phyloP scores from a whole-genome alignment of 306 rosid genomes.

The Acacia acuminata region DNA sequence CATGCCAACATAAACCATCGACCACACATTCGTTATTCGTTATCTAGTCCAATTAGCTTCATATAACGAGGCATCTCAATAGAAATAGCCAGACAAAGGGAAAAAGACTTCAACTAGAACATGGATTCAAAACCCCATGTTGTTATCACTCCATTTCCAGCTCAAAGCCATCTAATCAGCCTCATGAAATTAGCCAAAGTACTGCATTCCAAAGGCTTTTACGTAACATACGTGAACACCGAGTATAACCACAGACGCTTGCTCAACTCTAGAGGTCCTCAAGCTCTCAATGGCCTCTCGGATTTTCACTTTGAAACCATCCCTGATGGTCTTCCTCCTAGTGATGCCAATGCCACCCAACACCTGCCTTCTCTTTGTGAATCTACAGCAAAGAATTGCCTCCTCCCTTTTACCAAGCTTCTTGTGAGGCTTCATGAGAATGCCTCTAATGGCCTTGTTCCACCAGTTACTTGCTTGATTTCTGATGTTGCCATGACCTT shows the following conservation, averaged over 20 bases:
- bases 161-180: background rate
- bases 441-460: background rate
- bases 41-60: background rate
- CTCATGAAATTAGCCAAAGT: background rate
- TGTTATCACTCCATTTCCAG: background rate
- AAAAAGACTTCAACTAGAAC: background rate
- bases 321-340: constrained; percentile 8
- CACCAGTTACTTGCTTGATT: background rate
- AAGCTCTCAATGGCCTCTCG: background rate
- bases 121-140: background rate
- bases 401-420: background rate
- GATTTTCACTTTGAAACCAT: background rate
- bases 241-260: background rate
- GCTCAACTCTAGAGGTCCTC: background rate
- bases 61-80: background rate
- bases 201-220: background rate
- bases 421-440: background rate
- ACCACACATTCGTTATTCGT: background rate
- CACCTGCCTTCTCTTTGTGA: background rate
- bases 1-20: background rate
- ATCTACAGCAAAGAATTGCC: background rate
- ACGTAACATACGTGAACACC: background rate
- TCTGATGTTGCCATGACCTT: background rate
- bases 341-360: background rate
- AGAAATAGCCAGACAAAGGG: background rate